Conservation (phyloP, 1,284 basidiomycete species). For the Cryptococcus maquisensis region DNA sequence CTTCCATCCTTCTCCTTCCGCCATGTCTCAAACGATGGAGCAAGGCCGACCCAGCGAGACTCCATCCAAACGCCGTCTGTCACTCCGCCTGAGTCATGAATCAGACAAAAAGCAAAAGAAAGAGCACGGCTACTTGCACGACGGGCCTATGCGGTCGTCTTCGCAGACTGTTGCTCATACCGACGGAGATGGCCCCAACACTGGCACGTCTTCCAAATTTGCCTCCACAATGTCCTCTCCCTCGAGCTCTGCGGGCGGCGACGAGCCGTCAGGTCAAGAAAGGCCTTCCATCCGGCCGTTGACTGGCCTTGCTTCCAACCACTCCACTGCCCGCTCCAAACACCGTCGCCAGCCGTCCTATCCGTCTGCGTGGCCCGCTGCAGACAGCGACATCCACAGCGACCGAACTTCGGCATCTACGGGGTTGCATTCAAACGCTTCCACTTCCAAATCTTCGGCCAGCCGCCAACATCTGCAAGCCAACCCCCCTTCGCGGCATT, state of each 20-base stretch:
- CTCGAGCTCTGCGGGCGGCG: slow-evolving; percentile 4
- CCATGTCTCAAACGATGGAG: neutral
- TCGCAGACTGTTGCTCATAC: neutral
- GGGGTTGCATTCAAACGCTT: neutral
- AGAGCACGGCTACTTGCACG: neutral
- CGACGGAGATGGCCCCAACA: slow-evolving; percentile 8
- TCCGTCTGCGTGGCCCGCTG: slow-evolving; percentile 1
- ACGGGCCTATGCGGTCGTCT: neutral
- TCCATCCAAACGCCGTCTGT: slow-evolving; percentile 11
- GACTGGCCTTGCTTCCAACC: neutral
- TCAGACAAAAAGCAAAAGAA: slow-evolving; percentile 7
- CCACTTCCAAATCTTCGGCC: slow-evolving; percentile 2
- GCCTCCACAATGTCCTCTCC: slow-evolving; percentile 11
- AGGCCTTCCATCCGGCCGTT: neutral
- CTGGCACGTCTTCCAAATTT: slow-evolving; percentile 12
- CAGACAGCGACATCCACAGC: neutral
- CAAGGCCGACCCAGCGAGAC: neutral
- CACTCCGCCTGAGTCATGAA: slow-evolving; percentile 1
- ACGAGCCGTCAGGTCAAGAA: neutral
- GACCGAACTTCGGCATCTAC: neutral
- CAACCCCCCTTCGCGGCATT: slow-evolving; percentile 11
- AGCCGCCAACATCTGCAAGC: neutral
- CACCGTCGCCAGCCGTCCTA: slow-evolving; percentile 6
- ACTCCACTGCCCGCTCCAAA: neutral
- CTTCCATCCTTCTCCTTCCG: too few species aligned